Evolutionary conservation across 1,284 basidiomycete species (phyloP), one percentile per base, ranked within the genome.

Genomic region (Boletus semigastroideus): DNA sequence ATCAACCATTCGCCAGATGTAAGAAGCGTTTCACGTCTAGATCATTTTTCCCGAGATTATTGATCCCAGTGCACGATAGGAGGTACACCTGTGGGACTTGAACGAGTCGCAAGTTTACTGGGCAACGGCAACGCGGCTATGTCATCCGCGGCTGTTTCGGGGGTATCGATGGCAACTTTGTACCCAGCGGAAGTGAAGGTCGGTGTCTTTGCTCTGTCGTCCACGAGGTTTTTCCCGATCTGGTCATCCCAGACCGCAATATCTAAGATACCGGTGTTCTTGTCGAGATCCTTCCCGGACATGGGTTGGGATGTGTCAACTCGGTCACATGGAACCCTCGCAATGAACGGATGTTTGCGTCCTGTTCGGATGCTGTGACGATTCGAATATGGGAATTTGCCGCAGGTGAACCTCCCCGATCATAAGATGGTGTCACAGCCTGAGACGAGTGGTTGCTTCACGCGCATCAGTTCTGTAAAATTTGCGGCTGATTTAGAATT

Each of bases 151-250:
- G 90, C 67, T 94, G 92, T 65, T 98, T 98, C 70, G 97, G 95
- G 25, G 95, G 95, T n/a, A 76, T 87, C 30, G 87, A 92, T 63
- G 87, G 88, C 54, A 90, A 88, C 64, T 96, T 97, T 67, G 81
- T 99, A 44, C 79, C 94, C 50, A 95, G 91, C 63, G 97, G 97
- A 27, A 95, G 92, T 68, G 95, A 98, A 83, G 94, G 94, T 91
- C 60, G 58, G 79, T 72, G 36, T 45, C 44, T 38, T 51, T 44
- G 42, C 25, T 25, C 7, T 50, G 6, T 38, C 44, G 17, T 17
- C 22, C n/a, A 12, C 37, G 25, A 25, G 25, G 11, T 33, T 44
- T 47, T 51, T 13, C 22, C 54, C 61, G 43, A 57, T 51, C n/a
- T 16, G 16, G 34, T 39, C 33, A 34, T 53, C 44, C 66, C 41